Percentiles rank a stretch among this genome's conserved stretches.
phyloP scores from a whole-genome alignment of 2,329 filamentous ascomycete genomes.

The Xylaria sp. region DNA sequence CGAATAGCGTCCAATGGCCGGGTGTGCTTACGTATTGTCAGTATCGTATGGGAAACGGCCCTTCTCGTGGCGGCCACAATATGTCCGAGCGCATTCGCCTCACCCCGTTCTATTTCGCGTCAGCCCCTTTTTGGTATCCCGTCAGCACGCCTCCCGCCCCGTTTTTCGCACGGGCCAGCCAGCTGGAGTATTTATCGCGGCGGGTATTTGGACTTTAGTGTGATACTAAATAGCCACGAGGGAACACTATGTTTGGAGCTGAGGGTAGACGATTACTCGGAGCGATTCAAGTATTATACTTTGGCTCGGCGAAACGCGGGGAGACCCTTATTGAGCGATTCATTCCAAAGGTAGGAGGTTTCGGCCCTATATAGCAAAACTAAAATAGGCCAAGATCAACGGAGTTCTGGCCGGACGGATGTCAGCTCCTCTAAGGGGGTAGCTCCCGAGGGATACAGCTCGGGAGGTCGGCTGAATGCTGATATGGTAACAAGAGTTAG shows the following conservation, averaged over 20 bases:
- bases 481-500: neutral
- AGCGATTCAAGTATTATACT: neutral
- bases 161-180: conserved; percentile 5
- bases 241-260: conserved; percentile 1
- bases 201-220: no score
- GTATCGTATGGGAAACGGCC: conserved; percentile 18
- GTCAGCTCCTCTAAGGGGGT: conserved; percentile 17
- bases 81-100: conserved; percentile 29
- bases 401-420: conserved; percentile 26
- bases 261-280: conserved; percentile 13
- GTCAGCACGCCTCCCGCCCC: conserved; percentile 8
- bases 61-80: conserved; percentile 31
- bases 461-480: conserved; percentile 18
- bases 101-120: conserved; percentile 3
- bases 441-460: conserved; percentile 7
- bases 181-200: neutral
- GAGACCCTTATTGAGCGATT: conserved; percentile 25
- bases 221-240: neutral
- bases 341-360: conserved; percentile 1
- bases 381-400: conserved; percentile 26
- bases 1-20: neutral
- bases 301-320: conserved; percentile 26
- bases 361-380: conserved; percentile 25
- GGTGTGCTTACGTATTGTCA: conserved; percentile 2
- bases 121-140: conserved; percentile 11